Base-by-base conservation (phyloP, 2,329 filamentous ascomycete species). In the Whalleya microplaca region DNA sequence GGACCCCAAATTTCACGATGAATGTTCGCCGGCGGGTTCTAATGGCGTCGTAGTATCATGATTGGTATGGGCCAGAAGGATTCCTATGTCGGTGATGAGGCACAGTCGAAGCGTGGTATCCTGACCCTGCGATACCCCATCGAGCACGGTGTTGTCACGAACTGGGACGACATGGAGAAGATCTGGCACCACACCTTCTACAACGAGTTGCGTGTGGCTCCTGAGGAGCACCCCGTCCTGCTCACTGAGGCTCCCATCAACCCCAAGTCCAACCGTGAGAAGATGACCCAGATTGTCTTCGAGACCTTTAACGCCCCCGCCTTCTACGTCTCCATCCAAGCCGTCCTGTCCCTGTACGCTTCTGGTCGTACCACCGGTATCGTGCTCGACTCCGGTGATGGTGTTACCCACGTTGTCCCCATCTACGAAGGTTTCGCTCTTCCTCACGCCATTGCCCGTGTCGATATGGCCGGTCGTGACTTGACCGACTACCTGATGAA, bases 101-200 rank as follows among this genome's bases (percentile, higher is more conserved):
- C 95, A 83, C 95, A 99, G 86, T 99, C 95, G 78, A 99, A 99
- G 93, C 94, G 95, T 95, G 95, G 95, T 96, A 98, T 99, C 84
- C 88, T 99, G 73, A 98, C 94, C 66, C 88, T 99, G 78, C 90
- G 95, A 85, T 99, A 99, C 84, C 95, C 95, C 77, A 99, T 99
- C 79, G 95, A 99, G 88, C 95, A 99, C 89, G 95, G 95, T 95
- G 95, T 99, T 74, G 95, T 99, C 78, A 99, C 95, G 84, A 98
- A 98, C 91, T 99, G 95, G 95, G 95, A 99, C 80, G 95, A 98
- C 81, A 98, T 98, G 95, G 95, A 98, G 87, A 98, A 98, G 90
- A 98, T 99, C 74, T 99, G 95, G 95, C 95, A 99, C 82, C 95
- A 99, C 91, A 98, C 95, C 77, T 99, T 99, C 88, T 99, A 98